Conservation (phyloP, 2,329 filamentous ascomycete genomes). For the Monilinia aucupariae region DNA sequence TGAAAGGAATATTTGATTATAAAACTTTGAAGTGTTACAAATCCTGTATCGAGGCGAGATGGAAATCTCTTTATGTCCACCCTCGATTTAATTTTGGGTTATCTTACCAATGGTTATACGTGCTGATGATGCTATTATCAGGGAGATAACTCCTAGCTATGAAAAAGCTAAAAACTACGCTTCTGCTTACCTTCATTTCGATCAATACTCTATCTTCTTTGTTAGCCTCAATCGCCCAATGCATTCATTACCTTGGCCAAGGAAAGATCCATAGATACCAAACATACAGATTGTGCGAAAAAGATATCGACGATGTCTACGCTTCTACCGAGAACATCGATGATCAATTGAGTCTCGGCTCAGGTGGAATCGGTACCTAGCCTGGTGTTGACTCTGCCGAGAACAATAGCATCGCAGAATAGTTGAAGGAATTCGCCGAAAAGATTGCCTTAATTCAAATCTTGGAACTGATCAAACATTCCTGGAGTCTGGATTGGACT, state of each 20-base stretch:
- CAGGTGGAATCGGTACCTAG: constrained; percentile 7
- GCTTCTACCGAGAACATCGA: constrained; percentile 20
- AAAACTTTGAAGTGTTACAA: neutral
- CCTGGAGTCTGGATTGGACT: constrained; percentile 22
- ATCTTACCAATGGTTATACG: neutral
- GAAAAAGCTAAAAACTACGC: constrained; percentile 32
- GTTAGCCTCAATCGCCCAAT: constrained; percentile 34
- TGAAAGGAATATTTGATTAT: neutral
- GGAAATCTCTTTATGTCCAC: neutral
- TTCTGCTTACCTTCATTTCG: constrained; percentile 33
- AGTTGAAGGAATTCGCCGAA: constrained; percentile 13
- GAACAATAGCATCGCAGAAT: constrained; percentile 14
- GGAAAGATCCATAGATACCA: constrained; percentile 37
- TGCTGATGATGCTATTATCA: constrained; percentile 20
- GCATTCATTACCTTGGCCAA: constrained; percentile 35
- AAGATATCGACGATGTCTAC: constrained; percentile 37
- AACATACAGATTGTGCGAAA: constrained; percentile 33
- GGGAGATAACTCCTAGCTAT: constrained; percentile 34
- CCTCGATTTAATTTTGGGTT: neutral
- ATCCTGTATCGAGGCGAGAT: neutral
- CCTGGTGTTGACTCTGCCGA: constrained; percentile 17
- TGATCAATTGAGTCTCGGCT: neutral
- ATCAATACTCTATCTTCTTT: constrained; percentile 33
- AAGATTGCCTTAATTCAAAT: constrained; percentile 16
- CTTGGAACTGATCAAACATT: constrained; percentile 16